Evolutionary conservation across 306 rosid genomes (phyloP), one percentile per base, ranked within the genome.

Genomic region (Casuarina cunninghamiana): DNA sequence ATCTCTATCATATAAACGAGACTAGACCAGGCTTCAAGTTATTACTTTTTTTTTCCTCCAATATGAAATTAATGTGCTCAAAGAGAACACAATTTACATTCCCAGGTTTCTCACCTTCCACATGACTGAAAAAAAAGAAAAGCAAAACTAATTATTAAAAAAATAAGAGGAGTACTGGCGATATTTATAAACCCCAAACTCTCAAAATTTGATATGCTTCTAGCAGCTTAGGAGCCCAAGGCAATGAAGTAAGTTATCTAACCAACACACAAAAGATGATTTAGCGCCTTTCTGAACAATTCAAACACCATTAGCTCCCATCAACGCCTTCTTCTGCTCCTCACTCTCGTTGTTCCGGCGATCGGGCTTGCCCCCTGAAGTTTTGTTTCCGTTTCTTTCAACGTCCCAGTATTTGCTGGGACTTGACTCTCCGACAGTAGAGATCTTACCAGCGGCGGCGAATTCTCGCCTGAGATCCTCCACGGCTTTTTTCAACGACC

Each of bases 381-480:
- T 19, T 65, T 80, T 81, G 2, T 39, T 63, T 9, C 81, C 84
- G 44, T 45, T 84, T 42, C 87, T 80, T 60, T 89, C 90, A 48
- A 70, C 19, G 6, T 84, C 84, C 2, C 87, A 55, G 65, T 75
- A 81, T 80, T 78, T 85, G 3, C 80, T 83, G 12, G 79, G 67
- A 61, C 80, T 86, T 0, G 53, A 74, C 26, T 68, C 75, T 61
- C 74, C 73, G 1, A 62, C 62, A 6, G 62, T 58, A 2, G 76
- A 71, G 3, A 7, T 5, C 17, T 79, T 65, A 0, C 35, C 15
- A 6, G 79, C 82, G 17, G 71, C 80, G n/a, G 73, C 21, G 1
- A 93, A 77, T 53, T 92, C 96, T 37, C 86, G 85, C 83, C 97
- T 84, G 66, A 95, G 90, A 79, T 95, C 93, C 50, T 92, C 97